Evolutionary conservation across 2,329 filamentous ascomycete species (phyloP), one percentile per base, ranked within the genome.

Genomic region (Alternaria solani): DNA sequence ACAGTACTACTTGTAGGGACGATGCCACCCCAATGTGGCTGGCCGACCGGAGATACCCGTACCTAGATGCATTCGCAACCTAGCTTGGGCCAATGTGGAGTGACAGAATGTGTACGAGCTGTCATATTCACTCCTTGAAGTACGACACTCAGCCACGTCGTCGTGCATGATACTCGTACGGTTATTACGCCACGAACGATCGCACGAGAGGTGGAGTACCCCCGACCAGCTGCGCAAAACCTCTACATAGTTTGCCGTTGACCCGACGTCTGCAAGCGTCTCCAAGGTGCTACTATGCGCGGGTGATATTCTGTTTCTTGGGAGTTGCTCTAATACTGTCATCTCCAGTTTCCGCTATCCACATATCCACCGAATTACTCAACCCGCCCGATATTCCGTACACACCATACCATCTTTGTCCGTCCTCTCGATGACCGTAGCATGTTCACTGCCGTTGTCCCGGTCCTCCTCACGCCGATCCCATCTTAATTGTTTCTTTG

Each of bases 401-500:
- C 47, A 48, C 11, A 32, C 41, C 23, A 48, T 48, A 16, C 42
- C 38, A n/a, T 41, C 25, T 11, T 39, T 26, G 16, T 55, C 42
- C 25, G 11, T 18, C 9, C 41, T 7, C 36, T 54, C 43, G 20
- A 36, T n/a, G 1, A 32, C 36, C 2, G 18, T 44, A 5, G 20
- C 6, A 28, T 12, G 20, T 2, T 7, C 28, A 32, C 61, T 36
- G 9, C 41, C 26, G 3, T 26, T 20, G 2, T 32, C 42, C 53
- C 26, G 11, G 8, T 28, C 46, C 7, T 20, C 56, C 14, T 48
- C 48, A 41, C 25, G 48, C 49, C 57, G 51, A 9, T 63, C 55
- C 52, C 57, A 59, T 16, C 49, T 44, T 38, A 62, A 23, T 9
- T 55, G 55, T 26, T 55, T 55, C 14, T 59, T 49, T 25, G 47